Evolutionary conservation across 306 rosid genomes (phyloP).

Genomic region (Dicorynia guianensis): DNA sequence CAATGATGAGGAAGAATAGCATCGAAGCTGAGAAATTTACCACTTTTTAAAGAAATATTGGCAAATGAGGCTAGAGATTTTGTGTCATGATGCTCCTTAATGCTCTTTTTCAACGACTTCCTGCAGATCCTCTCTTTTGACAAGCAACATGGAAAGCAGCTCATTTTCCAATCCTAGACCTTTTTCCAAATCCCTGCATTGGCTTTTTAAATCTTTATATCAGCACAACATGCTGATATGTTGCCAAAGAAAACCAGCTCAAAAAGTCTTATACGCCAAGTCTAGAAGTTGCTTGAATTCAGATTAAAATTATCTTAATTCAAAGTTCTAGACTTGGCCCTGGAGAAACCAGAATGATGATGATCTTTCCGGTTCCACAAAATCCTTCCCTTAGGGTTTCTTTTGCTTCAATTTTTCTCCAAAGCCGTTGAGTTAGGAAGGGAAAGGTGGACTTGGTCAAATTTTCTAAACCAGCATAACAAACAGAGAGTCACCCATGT

Average conservation of each 20-base stretch:
- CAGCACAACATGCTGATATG: constrained; percentile 7
- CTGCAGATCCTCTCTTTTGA: constrained; percentile 54
- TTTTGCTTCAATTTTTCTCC: constrained; percentile 45
- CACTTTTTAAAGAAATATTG: constrained; percentile 70
- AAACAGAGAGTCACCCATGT: constrained; percentile 21
- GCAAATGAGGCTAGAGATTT: constrained; percentile 69
- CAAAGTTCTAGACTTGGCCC: constrained; percentile 16
- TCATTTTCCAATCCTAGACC: constrained; percentile 60
- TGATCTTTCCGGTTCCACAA: constrained; percentile 47
- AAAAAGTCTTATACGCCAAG: background rate
- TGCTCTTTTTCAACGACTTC: constrained; percentile 61
- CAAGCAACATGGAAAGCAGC: constrained; percentile 73
- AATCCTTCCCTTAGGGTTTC: constrained; percentile 34
- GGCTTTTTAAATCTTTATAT: constrained; percentile 20
- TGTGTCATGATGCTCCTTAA: constrained; percentile 58
- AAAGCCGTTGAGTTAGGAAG: constrained; percentile 50
- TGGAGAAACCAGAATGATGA: constrained; percentile 53
- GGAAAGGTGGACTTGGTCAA: constrained; percentile 59
- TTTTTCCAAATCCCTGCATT: constrained; percentile 44
- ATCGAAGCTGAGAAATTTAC: constrained; percentile 45
- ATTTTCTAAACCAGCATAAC: constrained; percentile 49
- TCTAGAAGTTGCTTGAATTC: constrained; percentile 4
- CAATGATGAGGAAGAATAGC: constrained; percentile 28
- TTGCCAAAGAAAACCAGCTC: constrained; percentile 25
- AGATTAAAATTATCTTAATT: constrained; percentile 1